Evolutionary conservation across 306 rosid genomes (phyloP).

Genomic region (Vicia sativa): DNA sequence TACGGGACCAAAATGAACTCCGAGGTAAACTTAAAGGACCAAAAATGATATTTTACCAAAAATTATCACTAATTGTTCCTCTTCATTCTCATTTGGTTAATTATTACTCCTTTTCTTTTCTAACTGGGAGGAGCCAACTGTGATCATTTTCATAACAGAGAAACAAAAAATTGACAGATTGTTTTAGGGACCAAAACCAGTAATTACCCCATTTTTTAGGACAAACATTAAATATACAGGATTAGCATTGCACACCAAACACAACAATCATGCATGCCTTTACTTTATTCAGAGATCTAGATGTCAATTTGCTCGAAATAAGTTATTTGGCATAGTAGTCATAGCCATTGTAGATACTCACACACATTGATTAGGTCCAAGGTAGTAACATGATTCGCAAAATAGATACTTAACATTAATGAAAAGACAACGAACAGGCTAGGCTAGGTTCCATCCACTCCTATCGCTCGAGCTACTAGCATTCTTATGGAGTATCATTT

Average conservation of each 20-base stretch:
- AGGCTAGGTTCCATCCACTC: background rate
- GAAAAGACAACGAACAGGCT: background rate
- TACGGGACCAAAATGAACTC: no score
- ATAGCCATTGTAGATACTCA: background rate
- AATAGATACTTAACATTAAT: constrained; percentile 12
- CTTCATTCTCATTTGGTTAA: background rate
- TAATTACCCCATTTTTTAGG: background rate
- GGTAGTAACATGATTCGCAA: background rate
- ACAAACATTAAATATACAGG: background rate
- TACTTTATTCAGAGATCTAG: background rate
- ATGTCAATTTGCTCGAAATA: background rate
- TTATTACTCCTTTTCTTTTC: background rate
- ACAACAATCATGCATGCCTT: background rate
- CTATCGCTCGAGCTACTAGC: background rate
- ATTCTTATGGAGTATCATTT: background rate
- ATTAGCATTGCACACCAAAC: background rate
- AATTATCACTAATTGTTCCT: background rate
- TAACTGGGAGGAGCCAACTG: background rate
- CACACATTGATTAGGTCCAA: background rate
- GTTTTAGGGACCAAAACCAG: background rate
- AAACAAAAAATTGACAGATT: background rate
- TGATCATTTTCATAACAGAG: background rate
- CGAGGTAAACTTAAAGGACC: no score
- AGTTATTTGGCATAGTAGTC: background rate
- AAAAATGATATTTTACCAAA: no score